Evolutionary conservation across 495 filamentous ascomycete genomes (phyloP).

Genomic region (Aspergillus sparsus): DNA sequence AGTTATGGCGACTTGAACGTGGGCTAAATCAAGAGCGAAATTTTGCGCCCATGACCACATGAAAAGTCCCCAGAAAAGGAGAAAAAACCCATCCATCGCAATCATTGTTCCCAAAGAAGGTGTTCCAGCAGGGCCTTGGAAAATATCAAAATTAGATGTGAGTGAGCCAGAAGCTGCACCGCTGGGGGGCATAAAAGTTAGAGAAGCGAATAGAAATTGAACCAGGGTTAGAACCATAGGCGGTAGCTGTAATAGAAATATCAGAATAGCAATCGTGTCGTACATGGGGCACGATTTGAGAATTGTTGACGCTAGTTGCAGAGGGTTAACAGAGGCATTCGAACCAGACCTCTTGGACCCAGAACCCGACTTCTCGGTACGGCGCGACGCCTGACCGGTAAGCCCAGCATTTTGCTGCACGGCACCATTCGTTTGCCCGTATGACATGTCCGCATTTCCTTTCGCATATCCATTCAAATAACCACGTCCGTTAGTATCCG

Average conservation of each 20-base stretch:
- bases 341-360: conserved; percentile 64
- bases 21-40: conserved; percentile 89
- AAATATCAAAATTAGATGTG: conserved; percentile 69
- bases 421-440: conserved; percentile 39
- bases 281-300: conserved; percentile 86
- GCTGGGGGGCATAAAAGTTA: conserved; percentile 87
- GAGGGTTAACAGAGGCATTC: conserved; percentile 61
- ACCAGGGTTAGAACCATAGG: conserved; percentile 86
- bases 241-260: conserved; percentile 95
- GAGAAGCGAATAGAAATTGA: conserved; percentile 87
- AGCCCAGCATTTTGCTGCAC: conserved; percentile 40
- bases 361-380: conserved; percentile 34
- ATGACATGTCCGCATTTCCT: conserved; percentile 43
- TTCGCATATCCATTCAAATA: conserved; percentile 44
- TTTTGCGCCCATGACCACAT: conserved; percentile 87
- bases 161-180: conserved; percentile 52
- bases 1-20: conserved; percentile 92
- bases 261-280: conserved; percentile 97
- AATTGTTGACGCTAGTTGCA: conserved; percentile 79
- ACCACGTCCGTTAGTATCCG: conserved; percentile 39
- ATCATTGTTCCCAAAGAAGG: conserved; percentile 80
- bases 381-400: conserved; percentile 34
- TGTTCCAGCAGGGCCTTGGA: conserved; percentile 68
- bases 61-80: conserved; percentile 80
- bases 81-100: conserved; percentile 76